Percentiles rank a stretch among this genome's conserved stretches.
phyloP scores from a whole-genome alignment of 371 early-diverging fungal species.

The Mucor mucedo region DNA sequence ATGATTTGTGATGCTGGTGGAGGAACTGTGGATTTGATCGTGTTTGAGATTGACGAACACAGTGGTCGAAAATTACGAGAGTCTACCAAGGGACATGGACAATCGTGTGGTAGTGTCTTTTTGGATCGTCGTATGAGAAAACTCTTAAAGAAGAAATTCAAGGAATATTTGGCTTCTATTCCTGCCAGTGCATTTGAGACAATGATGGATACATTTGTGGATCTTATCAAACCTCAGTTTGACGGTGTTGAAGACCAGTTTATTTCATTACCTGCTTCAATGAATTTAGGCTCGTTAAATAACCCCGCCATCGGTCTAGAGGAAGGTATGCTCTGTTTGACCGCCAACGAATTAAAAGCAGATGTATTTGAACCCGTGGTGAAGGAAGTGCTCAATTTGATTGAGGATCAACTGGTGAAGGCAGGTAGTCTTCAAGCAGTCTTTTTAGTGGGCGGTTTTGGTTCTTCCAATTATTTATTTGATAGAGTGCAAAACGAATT shows the following conservation, averaged over 20 bases:
- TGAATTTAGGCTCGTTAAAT: slow-evolving; percentile 28
- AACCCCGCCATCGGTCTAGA: slow-evolving; percentile 53
- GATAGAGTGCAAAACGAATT: slow-evolving; percentile 55
- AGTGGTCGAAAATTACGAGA: slow-evolving; percentile 52
- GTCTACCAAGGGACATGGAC: slow-evolving; percentile 65
- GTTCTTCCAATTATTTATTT: slow-evolving; percentile 63
- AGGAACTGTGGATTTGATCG: slow-evolving; percentile 37
- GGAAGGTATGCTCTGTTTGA: slow-evolving; percentile 61
- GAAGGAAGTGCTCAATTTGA: slow-evolving; percentile 49
- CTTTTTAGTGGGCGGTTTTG: slow-evolving; percentile 68
- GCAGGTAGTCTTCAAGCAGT: slow-evolving; percentile 53
- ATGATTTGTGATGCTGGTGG: slow-evolving; percentile 61
- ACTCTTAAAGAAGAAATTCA: slow-evolving; percentile 59
- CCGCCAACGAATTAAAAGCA: slow-evolving; percentile 56
- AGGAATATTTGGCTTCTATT: slow-evolving; percentile 54
- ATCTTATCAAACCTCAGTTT: slow-evolving; percentile 61
- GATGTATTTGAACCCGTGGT: slow-evolving; percentile 60
- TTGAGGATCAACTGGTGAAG: slow-evolving; percentile 54
- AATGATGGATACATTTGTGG: slow-evolving; percentile 62
- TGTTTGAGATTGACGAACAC: slow-evolving; percentile 45
- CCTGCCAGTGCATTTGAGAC: slow-evolving; percentile 62
- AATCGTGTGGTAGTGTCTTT: slow-evolving; percentile 63
- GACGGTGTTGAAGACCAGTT: slow-evolving; percentile 63
- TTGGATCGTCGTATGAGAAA: slow-evolving; percentile 65
- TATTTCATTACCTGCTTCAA: slow-evolving; percentile 29